phyloP scores from a whole-genome alignment of 108 stramenopile genomes.

The Cyclotella sp. region DNA sequence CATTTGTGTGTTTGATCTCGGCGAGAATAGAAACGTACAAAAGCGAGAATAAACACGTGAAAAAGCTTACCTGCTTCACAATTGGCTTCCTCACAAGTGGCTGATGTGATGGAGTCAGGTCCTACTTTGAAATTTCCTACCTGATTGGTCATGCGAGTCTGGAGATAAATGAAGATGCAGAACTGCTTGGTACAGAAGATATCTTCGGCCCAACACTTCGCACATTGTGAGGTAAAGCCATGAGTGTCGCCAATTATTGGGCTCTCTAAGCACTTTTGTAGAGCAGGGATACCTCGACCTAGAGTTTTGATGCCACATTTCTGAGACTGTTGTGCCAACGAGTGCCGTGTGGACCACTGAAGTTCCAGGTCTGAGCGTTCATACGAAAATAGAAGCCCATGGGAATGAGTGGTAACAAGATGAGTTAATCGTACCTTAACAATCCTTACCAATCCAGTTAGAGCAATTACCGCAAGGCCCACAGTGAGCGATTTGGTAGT shows the following conservation, averaged over 20 bases:
- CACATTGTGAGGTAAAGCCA: conserved; percentile 16
- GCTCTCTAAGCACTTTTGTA: conserved; percentile 21
- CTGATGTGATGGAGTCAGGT: conserved; percentile 43
- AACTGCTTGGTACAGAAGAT: conserved; percentile 28
- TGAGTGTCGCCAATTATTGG: conserved; percentile 32
- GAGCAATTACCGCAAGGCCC: conserved; percentile 43
- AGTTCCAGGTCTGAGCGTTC: conserved; percentile 21
- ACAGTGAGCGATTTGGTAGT: conserved; percentile 39
- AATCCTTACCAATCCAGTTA: conserved; percentile 25
- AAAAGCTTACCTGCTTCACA: conserved; percentile 26
- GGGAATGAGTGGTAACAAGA: background rate
- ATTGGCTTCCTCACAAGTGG: conserved; percentile 36
- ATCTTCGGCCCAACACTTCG: conserved; percentile 43
- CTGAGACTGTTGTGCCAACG: conserved; percentile 20
- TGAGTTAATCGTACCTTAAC: background rate
- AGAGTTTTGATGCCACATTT: conserved; percentile 28
- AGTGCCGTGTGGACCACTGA: conserved; percentile 27
- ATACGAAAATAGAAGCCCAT: background rate
- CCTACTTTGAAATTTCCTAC: conserved; percentile 51
- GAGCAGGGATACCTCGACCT: conserved; percentile 2
- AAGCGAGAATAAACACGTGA: too few relatives aligned
- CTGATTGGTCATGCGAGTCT: conserved; percentile 43
- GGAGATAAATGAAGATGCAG: conserved; percentile 40
- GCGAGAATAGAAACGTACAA: too few relatives aligned
- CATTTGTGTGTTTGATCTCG: background rate